Evolutionary conservation across 2,329 filamentous ascomycete genomes (phyloP).

Genomic region (Aspergillus costaricaensis): DNA sequence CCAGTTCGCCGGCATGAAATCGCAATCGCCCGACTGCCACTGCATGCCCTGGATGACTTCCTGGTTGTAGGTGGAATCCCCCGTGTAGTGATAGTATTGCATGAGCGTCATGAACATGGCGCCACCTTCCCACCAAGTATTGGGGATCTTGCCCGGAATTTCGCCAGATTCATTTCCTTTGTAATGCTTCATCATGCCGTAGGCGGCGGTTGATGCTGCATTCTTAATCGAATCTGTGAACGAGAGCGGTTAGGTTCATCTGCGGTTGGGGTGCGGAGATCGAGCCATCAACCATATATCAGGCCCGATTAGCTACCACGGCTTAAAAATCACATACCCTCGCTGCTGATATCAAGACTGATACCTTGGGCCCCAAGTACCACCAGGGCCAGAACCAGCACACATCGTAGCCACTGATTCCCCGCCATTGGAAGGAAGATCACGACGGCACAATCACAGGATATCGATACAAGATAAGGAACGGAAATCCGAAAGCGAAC

Average conservation of each 20-base stretch:
- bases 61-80: slow-evolving; percentile 43
- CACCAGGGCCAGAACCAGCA: not conserved
- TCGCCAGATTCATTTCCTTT: slow-evolving; percentile 54
- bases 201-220: slow-evolving; percentile 46
- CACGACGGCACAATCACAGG: not conserved
- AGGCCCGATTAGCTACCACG: not conserved
- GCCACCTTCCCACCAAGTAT: slow-evolving; percentile 76
- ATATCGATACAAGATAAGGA: not conserved
- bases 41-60: slow-evolving; percentile 40
- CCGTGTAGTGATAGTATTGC: slow-evolving; percentile 48
- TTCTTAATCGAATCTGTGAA: slow-evolving; percentile 45
- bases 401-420: not conserved
- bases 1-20: slow-evolving; percentile 47
- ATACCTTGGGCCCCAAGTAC: not conserved
- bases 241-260: not conserved
- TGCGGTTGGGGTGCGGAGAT: not conserved
- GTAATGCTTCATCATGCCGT: slow-evolving; percentile 56
- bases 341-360: slow-evolving; percentile 2
- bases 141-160: slow-evolving; percentile 60
- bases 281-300: not conserved
- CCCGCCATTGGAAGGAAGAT: not conserved
- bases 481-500: not conserved
- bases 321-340: not conserved
- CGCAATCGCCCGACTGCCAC: slow-evolving; percentile 41
- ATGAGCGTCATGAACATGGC: slow-evolving; percentile 50